Percentiles rank a stretch among this genome's conserved stretches.
Conservation (phyloP, 2,329 filamentous ascomycete genomes). For the Beauveria sp. region DNA sequence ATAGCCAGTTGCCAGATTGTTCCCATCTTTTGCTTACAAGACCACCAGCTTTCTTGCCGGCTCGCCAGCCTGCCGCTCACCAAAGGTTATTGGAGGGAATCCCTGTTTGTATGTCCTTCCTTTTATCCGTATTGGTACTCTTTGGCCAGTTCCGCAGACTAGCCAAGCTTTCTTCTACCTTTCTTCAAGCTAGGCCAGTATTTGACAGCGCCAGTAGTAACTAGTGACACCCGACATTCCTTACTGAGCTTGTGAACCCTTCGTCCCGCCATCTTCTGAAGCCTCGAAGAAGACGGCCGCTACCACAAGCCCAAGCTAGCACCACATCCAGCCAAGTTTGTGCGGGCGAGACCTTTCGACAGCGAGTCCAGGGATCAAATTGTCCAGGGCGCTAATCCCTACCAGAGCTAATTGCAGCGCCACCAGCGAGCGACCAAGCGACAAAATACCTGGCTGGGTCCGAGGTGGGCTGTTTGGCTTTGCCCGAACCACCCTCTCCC, state of each 20-base stretch:
- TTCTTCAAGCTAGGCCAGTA: neutral
- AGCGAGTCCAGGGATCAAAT: slow-evolving; percentile 4
- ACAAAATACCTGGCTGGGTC: neutral
- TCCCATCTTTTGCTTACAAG: neutral
- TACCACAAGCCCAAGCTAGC: neutral
- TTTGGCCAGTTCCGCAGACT: neutral
- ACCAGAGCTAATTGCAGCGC: slow-evolving; percentile 8
- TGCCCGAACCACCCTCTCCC: neutral
- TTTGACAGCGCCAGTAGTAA: neutral
- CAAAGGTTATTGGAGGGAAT: neutral
- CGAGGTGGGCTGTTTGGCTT: neutral
- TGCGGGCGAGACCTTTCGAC: slow-evolving; percentile 11
- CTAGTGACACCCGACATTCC: slow-evolving; percentile 4
- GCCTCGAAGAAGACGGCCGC: neutral
- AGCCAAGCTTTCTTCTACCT: neutral
- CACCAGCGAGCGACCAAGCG: neutral
- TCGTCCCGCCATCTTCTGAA: neutral
- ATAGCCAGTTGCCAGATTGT: neutral
- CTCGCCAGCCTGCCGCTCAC: neutral
- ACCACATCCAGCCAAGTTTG: slow-evolving; percentile 5
- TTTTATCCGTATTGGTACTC: neutral
- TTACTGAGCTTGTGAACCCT: neutral
- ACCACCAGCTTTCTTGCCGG: neutral
- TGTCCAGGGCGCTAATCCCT: slow-evolving; percentile 7
- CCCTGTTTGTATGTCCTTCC: neutral